Base-by-base conservation (phyloP, 176 grass and related monocot species). In the Dactylis glomerata region DNA sequence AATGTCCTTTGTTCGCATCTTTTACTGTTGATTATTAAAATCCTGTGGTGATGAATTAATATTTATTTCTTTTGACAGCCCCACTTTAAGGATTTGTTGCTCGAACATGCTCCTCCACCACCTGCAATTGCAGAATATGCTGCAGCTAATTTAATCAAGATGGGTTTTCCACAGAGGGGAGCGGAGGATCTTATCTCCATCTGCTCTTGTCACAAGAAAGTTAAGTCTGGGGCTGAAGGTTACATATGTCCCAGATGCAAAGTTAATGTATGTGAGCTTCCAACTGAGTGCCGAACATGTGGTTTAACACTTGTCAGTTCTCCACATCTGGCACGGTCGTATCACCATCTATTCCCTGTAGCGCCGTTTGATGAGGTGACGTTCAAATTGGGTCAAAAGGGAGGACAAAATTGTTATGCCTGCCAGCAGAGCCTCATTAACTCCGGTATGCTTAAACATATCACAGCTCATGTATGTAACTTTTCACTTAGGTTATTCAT, bases 61-160 rank as follows among this genome's bases (percentile, higher is more conserved):
- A 34, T 81, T 42, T 85, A 12, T 90, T 86, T 87, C 37, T 89
- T 82, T 75, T 92, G 36, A 40, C 86, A 96, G 97, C 83, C 87
- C 30, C 97, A 99, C 91, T 96, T 99, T 66, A 96, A 94, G 84
- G 97, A 96, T 77, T 84, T 99, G 86, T 45, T 99, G 27, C 86
- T 96, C 47, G 97, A 99, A 82, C 97, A 99, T 76, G 91, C 97
- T 79, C 93, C 93, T 12, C 97, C 92, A 68, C 88, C 91, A 40
- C 93, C 97, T 76, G 93, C 97, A 55, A 96, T 99, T 84, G 96
- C 96, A 84, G 96, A 99, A 85, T 99, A 99, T 90, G 91, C 97
- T 52, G 81, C 89, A 67, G 88, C 97, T 68, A 99, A 92, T 92
- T 92, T 99, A 81, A 96, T 96, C 85, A 99, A 94, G 89, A 99